These are phyloP conservation scores for Rutidosis leptorrhynchoides DNA, from an alignment of 129 eudicot species.

Conservation along the genomic window DNA sequence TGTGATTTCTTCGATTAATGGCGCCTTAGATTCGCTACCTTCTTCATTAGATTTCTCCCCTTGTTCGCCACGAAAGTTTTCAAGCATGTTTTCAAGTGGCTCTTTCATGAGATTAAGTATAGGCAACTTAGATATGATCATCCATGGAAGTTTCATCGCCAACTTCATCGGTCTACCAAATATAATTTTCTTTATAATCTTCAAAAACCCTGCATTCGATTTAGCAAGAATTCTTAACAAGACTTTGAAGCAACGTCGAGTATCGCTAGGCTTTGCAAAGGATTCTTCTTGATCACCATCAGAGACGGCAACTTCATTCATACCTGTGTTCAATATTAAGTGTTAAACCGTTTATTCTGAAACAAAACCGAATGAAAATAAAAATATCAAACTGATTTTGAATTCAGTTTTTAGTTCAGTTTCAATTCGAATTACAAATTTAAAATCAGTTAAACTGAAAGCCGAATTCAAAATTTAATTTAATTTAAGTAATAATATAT, in stretches of 20 bases:
- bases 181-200: conserved; percentile 32
- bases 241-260: neutral
- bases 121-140: conserved; percentile 49
- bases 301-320: neutral
- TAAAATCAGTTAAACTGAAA: too few relatives aligned
- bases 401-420: too few relatives aligned
- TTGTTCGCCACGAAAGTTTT: conserved; percentile 20
- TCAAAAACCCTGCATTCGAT: conserved; percentile 24
- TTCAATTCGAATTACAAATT: too few relatives aligned
- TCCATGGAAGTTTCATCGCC: conserved; percentile 43
- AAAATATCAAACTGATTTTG: too few relatives aligned
- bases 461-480: too few relatives aligned
- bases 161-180: conserved; percentile 36
- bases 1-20: conserved; percentile 41
- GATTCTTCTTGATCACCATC: conserved; percentile 20
- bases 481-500: too few relatives aligned
- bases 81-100: conserved; percentile 33
- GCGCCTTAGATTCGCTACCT: conserved; percentile 26
- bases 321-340: too few relatives aligned
- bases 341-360: too few relatives aligned
- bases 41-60: conserved; percentile 23
- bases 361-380: too few relatives aligned
- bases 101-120: conserved; percentile 41
- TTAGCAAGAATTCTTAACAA: conserved; percentile 12
- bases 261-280: conserved; percentile 7